Conservation (phyloP, 2,329 filamentous ascomycete species). For the Ophiocordyceps camponoti-saundersi region DNA sequence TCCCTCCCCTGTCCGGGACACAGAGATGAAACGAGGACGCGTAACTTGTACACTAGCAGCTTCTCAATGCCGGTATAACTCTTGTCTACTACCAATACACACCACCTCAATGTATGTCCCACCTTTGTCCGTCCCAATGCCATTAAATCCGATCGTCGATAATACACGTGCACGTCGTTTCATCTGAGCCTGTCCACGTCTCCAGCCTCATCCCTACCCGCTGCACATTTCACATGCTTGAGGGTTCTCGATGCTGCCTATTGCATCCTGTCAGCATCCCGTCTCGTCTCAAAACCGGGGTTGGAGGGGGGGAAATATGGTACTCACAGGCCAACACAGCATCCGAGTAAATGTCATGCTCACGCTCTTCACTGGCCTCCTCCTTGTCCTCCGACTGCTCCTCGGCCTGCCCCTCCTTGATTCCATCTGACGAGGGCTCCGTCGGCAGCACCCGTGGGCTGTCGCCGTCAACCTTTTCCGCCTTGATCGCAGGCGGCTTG, state of each 20-base stretch:
- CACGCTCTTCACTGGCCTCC: conserved; percentile 54
- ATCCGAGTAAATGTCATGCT: conserved; percentile 90
- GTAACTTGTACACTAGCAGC: too few relatives aligned
- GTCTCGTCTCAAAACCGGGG: neutral
- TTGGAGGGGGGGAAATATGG: neutral
- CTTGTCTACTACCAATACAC: too few relatives aligned
- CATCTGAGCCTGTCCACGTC: neutral
- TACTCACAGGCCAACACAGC: conserved; percentile 69
- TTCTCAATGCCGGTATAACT: too few relatives aligned
- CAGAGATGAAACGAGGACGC: too few relatives aligned
- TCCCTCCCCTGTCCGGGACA: too few relatives aligned
- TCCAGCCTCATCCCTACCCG: conserved; percentile 36
- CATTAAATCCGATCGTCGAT: too few relatives aligned
- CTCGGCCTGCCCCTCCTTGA: conserved; percentile 44
- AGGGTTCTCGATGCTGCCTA: conserved; percentile 89
- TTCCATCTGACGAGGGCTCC: conserved; percentile 44
- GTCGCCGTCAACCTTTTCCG: conserved; percentile 59
- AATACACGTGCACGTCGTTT: neutral
- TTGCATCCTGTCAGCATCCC: conserved; percentile 13
- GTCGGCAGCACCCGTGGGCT: conserved; percentile 63
- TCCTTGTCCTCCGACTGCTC: conserved; percentile 60
- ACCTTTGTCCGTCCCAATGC: too few relatives aligned
- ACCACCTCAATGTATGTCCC: too few relatives aligned
- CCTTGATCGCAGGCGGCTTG: conserved; percentile 54
- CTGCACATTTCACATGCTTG: conserved; percentile 96